Evolutionary conservation across 768 basidiomycete species (phyloP), one percentile per base, ranked within the genome.

Genomic region (Jaapia argillacea): DNA sequence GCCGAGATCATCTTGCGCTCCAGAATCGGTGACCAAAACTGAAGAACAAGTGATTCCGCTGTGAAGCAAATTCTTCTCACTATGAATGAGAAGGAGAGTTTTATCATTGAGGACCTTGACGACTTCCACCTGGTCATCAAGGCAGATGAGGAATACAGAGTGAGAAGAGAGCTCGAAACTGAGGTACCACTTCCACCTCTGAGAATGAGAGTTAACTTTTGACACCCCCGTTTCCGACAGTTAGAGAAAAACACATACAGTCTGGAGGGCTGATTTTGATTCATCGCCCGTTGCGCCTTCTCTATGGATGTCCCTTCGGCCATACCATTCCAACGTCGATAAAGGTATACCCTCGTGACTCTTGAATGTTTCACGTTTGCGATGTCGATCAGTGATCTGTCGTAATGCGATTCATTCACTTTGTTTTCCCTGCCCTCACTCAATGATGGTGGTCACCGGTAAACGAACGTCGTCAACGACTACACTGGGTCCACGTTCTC

Each of bases 201-300:
- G 18, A 38, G 36, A 27, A 43, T 5, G 25, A 23, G 16, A 3
- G n/a, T 39, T 36, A n/a, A 5, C 23, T 28, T 41, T 31, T n/a
- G 26, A 38, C 35, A 44, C 35, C 24, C 24, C 31, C 21, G 23
- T 18, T 24, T n/a, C 6, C n/a, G 45, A 2, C 48, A 88, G 85
- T 60, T 88, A 56, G 87, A 90, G 58, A 89, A 88, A 67, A 90
- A 90, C 51, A 87, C 85, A 0, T 90, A 86, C 51, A 85, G 77
- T 53, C 56, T 84, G 52, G 83, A 86, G 41, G 53, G 40, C 48
- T 22, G 33, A 21, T n/a, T 27, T 3, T 39, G 45, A 21, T n/a
- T n/a, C n/a, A 6, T 37, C 36, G 7, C 12, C 26, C 21, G n/a
- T 35, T 22, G 39, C 42, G 41, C 12, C 48, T 0, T 3, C 20